Conservation (phyloP, 352 stramenopile species). For the Aphanomyces cochlioides region DNA sequence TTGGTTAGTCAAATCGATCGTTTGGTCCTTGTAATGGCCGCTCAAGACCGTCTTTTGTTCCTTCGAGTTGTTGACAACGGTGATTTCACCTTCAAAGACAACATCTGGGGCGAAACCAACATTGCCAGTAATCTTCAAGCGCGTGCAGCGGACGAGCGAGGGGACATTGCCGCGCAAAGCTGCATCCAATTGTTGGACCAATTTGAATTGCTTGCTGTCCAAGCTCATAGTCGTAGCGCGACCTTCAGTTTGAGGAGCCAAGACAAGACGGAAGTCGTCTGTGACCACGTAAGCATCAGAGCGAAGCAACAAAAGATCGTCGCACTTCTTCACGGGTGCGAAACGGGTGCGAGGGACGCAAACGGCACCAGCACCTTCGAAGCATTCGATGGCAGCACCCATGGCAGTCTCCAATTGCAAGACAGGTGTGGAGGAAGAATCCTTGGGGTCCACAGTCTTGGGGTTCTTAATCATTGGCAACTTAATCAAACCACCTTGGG, state of each 20-base stretch:
- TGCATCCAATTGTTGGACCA: slow-evolving; percentile 96
- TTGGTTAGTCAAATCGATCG: slow-evolving; percentile 92
- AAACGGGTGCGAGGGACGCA: slow-evolving; percentile 86
- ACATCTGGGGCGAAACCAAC: slow-evolving; percentile 90
- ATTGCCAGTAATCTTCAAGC: slow-evolving; percentile 93
- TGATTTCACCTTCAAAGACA: slow-evolving; percentile 91
- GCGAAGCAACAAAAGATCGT: slow-evolving; percentile 88
- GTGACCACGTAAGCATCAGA: slow-evolving; percentile 98
- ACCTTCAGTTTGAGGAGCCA: slow-evolving; percentile 92
- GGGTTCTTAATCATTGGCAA: slow-evolving; percentile 87
- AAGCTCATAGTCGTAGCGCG: slow-evolving; percentile 93
- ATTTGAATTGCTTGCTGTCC: slow-evolving; percentile 98
- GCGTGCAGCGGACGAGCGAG: slow-evolving; percentile 93
- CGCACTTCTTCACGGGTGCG: slow-evolving; percentile 86
- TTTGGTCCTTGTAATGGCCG: slow-evolving; percentile 92
- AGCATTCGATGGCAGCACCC: slow-evolving; percentile 85
- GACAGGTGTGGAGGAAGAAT: slow-evolving; percentile 75
- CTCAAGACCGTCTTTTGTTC: slow-evolving; percentile 94
- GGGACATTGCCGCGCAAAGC: slow-evolving; percentile 90
- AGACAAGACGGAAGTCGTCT: slow-evolving; percentile 91
- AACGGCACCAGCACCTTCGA: slow-evolving; percentile 79
- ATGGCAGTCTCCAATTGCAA: slow-evolving; percentile 86
- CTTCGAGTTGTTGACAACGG: slow-evolving; percentile 93
- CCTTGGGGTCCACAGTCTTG: slow-evolving; percentile 85
- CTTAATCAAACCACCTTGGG: slow-evolving; percentile 76